Base-by-base conservation (phyloP, 306 rosid species). In the Dryas alaskensis region DNA sequence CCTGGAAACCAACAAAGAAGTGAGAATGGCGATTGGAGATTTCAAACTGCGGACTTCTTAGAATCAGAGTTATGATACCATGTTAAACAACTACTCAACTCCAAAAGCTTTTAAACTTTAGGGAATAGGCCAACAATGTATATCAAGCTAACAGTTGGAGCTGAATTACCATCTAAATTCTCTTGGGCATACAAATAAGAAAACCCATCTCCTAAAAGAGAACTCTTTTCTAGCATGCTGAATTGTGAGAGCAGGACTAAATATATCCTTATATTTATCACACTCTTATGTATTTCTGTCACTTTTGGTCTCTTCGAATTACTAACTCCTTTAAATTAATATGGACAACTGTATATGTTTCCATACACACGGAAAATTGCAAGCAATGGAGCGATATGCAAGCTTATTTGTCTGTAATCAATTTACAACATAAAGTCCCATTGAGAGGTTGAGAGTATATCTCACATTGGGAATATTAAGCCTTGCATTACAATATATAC, bases 161-260 rank as follows among this genome's bases (percentile, higher is more conserved):
- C 55, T 67, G 51, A 67, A 67, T 48, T 25, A 48, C 59, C 10
- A 14, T 27, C 58, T 12, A 27, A 13, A 12, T 5, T 52, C 22
- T 12, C 14, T 22, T 22, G 22, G 17, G 58, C 44, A 12, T 16
- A 10, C 45, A 67, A 27, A 48, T 25, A 67, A 67, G 5, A 13
- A 8, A 27, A 67, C 49, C 45, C 72, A 13, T 67, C 58, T 67
- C 46, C 52, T n/a, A 66, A 22, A 25, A 45, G 39, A 66, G 31
- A 46, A 47, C 53, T 22, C 54, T 46, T 1, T 46, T 65, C 31
- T 66, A 17, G 50, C 12, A 49, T 50, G 9, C 58, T 25, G 43
- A 67, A 67, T 27, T 48, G 40, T 48, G 46, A 27, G 13, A 27
- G 72, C 45, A 48, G 19, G 7, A 47, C 25, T 25, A 27, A 27